A percentile compares a stretch with the other conserved stretches of the same genome.
Conservation (phyloP, 345 rosid species). For the Moricandia arvensis region DNA sequence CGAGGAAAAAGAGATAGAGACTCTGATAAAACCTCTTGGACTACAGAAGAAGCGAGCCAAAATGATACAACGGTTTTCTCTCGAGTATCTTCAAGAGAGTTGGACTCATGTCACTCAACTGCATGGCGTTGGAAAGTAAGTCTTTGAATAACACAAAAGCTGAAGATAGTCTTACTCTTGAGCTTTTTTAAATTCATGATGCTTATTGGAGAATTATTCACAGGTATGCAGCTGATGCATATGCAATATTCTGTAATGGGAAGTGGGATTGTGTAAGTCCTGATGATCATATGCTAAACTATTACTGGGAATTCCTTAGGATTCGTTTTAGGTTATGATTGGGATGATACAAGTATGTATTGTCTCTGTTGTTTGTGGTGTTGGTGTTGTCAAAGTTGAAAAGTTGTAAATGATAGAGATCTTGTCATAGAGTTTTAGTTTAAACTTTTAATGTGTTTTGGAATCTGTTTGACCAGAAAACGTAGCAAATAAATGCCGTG, state of each 20-base stretch:
- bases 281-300: slow-evolving; percentile 61
- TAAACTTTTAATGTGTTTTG: neutral
- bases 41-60: slow-evolving; percentile 57
- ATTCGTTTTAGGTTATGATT: slow-evolving; percentile 20
- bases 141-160: neutral
- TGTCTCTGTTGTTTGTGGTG: neutral
- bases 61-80: slow-evolving; percentile 56
- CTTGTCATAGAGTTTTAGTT: neutral
- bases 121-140: slow-evolving; percentile 76
- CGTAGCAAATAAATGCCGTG: neutral
- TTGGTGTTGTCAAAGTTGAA: neutral
- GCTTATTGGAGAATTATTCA: slow-evolving; percentile 1
- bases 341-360: neutral
- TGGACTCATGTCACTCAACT: slow-evolving; percentile 88
- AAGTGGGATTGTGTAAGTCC: slow-evolving; percentile 70
- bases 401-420: neutral
- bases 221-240: slow-evolving; percentile 90
- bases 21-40: slow-evolving; percentile 52
- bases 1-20: slow-evolving; percentile 44
- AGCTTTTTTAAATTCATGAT: neutral
- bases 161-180: neutral
- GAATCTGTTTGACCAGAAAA: neutral
- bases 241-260: slow-evolving; percentile 86
- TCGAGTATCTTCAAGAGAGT: slow-evolving; percentile 57
- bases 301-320: slow-evolving; percentile 68